Evolutionary conservation across 106 monocot species (phyloP), one percentile per base, ranked within the genome.

Genomic region (Dendrobium officinale): DNA sequence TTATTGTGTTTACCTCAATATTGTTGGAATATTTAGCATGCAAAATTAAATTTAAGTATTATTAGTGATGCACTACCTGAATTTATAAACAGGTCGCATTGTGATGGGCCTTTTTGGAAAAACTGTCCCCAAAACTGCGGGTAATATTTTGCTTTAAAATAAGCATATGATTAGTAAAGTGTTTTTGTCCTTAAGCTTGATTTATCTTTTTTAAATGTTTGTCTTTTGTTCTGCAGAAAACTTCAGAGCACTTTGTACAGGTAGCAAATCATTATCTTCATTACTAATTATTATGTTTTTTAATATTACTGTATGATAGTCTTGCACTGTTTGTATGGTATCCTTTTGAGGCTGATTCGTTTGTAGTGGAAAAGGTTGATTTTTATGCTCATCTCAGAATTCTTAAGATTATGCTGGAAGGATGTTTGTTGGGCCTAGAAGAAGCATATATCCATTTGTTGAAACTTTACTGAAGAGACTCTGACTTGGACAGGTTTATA

Each of bases 171-270:
- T 58, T 58, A 58, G 20, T 58, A 16, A 58, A 58, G 58, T 51
- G 19, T 70, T 20, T 18, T 26, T 29, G 18, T 59, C 42, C 17
- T 67, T 48, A 47, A 73, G 17, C 43, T 75, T 40, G 31, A 15
- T 67, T 67, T 26, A 67, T 22, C 29, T 27, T 77, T 27, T 58
- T 67, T 10, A 5, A 16, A 24, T 10, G 5, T 11, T 56, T 79
- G 5, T 19, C 55, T 24, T 77, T 6, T 85, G 26, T 47, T 79
- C 7, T 74, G 27, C 96, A 97, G 97, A 97, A 67, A 97, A 97
- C 73, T 97, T 97, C 91, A 90, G 97, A 77, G 94, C 94, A 45
- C 87, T 97, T 72, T 97, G 97, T 85, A 94, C 94, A 85, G 97
- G 97, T 97, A 96, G 44, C 16, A 31, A 10, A 47, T 55, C 58